Evolutionary conservation across 805 yeast species (phyloP).

Genomic region (Nakazawaea ishiwadae): DNA sequence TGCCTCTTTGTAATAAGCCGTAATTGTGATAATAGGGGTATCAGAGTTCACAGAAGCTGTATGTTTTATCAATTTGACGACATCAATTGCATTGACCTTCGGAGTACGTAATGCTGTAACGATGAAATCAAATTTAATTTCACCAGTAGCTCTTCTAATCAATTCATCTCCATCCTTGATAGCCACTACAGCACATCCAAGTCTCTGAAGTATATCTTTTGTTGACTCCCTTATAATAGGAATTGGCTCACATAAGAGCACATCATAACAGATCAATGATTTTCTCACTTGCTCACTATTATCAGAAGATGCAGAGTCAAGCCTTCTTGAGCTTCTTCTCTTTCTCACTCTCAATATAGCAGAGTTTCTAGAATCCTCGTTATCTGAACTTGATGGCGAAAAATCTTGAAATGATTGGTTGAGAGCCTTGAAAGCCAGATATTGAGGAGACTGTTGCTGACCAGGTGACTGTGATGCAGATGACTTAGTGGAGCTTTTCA

Average conservation of each 20-base stretch:
- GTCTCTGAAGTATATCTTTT: constrained; percentile 53
- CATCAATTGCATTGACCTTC: constrained; percentile 67
- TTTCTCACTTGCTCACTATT: constrained; percentile 12
- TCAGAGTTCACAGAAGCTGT: constrained; percentile 74
- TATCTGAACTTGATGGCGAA: constrained; percentile 58
- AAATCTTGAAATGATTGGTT: constrained; percentile 20
- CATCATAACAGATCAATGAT: constrained; percentile 34
- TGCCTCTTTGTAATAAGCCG: constrained; percentile 71
- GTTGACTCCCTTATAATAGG: constrained; percentile 74
- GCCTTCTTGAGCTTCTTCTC: constrained; percentile 45
- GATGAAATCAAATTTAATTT: constrained; percentile 78
- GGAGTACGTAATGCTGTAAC: constrained; percentile 69
- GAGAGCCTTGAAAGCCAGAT: constrained; percentile 15
- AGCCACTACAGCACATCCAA: constrained; percentile 78
- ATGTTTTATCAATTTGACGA: constrained; percentile 67
- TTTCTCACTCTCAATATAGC: constrained; percentile 49
- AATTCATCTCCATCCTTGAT: constrained; percentile 80
- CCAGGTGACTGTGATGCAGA: background rate
- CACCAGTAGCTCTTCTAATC: constrained; percentile 75
- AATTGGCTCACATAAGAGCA: constrained; percentile 81
- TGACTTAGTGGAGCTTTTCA: constrained; percentile 6
- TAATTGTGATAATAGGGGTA: constrained; percentile 74
- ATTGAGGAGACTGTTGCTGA: constrained; percentile 7
- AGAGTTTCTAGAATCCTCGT: constrained; percentile 48
- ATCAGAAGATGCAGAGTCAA: constrained; percentile 22